Conservation (phyloP, 331 rosid species). For the Malus hybrid region DNA sequence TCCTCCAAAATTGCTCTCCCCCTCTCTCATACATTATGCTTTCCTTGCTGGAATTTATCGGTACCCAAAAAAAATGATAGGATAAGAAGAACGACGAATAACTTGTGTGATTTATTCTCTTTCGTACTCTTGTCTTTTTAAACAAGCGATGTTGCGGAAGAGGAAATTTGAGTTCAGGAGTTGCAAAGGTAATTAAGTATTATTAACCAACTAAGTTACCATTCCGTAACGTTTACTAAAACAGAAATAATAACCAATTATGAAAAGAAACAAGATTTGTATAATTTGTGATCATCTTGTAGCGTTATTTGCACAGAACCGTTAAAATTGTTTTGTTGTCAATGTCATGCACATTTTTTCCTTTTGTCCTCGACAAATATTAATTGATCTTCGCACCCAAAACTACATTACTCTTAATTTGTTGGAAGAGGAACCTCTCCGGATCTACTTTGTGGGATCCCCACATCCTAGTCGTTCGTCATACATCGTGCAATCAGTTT, state of each 20-base stretch:
- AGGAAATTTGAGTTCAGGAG: too few species aligned
- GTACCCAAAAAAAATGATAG: not conserved
- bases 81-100: too few species aligned
- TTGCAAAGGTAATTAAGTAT: too few species aligned
- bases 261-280: too few species aligned
- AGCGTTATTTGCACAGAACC: not conserved
- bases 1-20: conserved; percentile 4
- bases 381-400: not conserved
- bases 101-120: too few species aligned
- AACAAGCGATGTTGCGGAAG: too few species aligned
- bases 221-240: too few species aligned
- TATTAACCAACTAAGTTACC: too few species aligned
- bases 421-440: not conserved
- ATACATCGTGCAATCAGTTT: fast-evolving
- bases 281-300: not conserved
- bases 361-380: not conserved
- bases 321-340: not conserved
- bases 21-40: not conserved
- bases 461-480: too few species aligned
- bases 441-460: too few species aligned
- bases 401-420: not conserved
- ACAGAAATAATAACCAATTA: too few species aligned
- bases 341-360: not conserved
- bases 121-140: too few species aligned
- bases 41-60: not conserved